Base-by-base conservation (phyloP, 441 rosid genomes). In the Euphorbia celastroides region DNA sequence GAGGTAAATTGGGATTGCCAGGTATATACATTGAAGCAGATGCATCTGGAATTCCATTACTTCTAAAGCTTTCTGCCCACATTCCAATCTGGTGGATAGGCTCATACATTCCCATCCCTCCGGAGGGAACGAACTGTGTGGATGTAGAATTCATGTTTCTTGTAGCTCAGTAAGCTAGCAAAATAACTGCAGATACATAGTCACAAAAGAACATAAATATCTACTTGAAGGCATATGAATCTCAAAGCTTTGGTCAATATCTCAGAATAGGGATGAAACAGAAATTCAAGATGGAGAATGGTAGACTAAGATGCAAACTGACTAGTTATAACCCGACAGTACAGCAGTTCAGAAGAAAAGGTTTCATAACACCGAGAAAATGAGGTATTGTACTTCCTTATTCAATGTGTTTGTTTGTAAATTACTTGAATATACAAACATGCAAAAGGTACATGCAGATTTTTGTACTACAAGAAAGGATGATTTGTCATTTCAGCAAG, bases 31-130 rank as follows among this genome's bases (percentile, higher is more conserved):
- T 71, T 60, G 94, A 74, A 71, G 78, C 58, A 48, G 87, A 72
- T 26, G 81, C 61, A 75, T 71, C 76, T 46, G 80, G 80, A 84
- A 74, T 82, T 66, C 80, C 89, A 70, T 77, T 78, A 68, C 73
- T 74, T 77, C 76, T 89, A 58, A 83, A 91, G 62, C 62, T 84
- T 70, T 87, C 96, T 68, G 79, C 96, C 99, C 99, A 92, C 84
- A 86, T 84, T 74, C 87, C 82, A 38, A 89, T 77, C 73, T 86
- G 97, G 78, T 84, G 88, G 63, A 87, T 74, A 63, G 85, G 83
- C 64, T 90, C 96, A 77, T 92, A 90, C 20, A 87, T 77, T 20
- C 81, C 87, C 84, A 90, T 83, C 75, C 88, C 79, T 78, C 86
- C 84, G 31, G 90, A 71, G n/a, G 86, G 68, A 32, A 88, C 88